A percentile compares a stretch with the other conserved stretches of the same genome.
These are phyloP conservation scores for Diplodia corticola DNA, from an alignment of 2,329 filamentous ascomycete species.

Conservation along the genomic window DNA sequence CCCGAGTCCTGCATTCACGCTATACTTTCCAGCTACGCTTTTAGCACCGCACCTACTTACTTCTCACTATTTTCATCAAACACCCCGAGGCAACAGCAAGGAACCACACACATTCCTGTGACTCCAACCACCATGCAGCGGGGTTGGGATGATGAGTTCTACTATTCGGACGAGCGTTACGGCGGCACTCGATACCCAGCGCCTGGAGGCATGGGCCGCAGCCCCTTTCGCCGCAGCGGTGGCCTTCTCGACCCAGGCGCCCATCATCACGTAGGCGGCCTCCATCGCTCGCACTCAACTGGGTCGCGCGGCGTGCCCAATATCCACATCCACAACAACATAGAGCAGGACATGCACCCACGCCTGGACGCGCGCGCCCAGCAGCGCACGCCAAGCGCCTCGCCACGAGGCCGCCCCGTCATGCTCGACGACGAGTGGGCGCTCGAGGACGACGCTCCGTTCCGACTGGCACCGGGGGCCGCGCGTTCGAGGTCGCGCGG, in stretches of 20 bases:
- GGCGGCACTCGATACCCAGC: conserved; percentile 5
- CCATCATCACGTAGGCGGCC: conserved; percentile 28
- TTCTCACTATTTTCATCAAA: background rate
- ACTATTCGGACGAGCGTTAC: background rate
- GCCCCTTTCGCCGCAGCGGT: conserved; percentile 29
- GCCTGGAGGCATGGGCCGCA: conserved; percentile 14
- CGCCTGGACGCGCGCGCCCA: conserved; percentile 38
- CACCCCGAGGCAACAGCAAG: background rate
- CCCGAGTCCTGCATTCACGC: background rate
- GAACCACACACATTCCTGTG: background rate
- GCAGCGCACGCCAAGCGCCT: conserved; percentile 31
- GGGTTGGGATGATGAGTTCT: conserved; percentile 1
- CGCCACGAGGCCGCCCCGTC: conserved; percentile 29
- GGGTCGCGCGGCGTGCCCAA: conserved; percentile 47
- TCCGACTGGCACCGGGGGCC: conserved; percentile 30
- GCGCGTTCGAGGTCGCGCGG: conserved; percentile 28
- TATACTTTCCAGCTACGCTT: background rate
- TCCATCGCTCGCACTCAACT: conserved; percentile 48
- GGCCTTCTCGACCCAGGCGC: conserved; percentile 35
- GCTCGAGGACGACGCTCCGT: conserved; percentile 36
- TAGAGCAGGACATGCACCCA: conserved; percentile 40
- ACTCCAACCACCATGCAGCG: conserved; percentile 7
- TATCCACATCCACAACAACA: conserved; percentile 50
- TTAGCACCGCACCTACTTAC: background rate
- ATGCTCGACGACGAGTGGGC: conserved; percentile 38